Conservation (phyloP, 2,329 filamentous ascomycete species). For the Neoascochyta sp. region DNA sequence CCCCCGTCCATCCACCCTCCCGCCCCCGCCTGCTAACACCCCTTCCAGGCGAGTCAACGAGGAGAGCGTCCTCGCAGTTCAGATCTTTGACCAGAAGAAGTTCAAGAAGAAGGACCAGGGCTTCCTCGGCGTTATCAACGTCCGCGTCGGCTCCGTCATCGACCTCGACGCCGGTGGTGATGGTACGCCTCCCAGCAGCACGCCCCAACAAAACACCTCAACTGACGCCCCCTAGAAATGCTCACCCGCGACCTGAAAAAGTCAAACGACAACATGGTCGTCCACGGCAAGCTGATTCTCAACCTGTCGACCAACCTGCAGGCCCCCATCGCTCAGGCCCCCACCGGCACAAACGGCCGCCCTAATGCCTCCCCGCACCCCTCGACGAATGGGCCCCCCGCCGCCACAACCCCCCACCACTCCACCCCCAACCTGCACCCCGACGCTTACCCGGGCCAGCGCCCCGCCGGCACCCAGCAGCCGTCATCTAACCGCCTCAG, state of each 20-base stretch:
- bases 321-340: conserved; percentile 59
- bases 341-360: conserved; percentile 29
- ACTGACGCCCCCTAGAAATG: conserved; percentile 64
- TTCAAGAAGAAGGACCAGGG: conserved; percentile 99
- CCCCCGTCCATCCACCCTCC: conserved; percentile 2
- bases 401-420: conserved; percentile 39
- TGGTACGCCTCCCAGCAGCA: conserved; percentile 55
- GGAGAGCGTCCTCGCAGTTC: conserved; percentile 93
- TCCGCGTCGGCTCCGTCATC: conserved; percentile 90
- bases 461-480: conserved; percentile 22
- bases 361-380: conserved; percentile 40
- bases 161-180: conserved; percentile 86
- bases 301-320: conserved; percentile 90
- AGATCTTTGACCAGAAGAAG: conserved; percentile 99
- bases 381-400: conserved; percentile 38
- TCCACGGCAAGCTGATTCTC: conserved; percentile 95
- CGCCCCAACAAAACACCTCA: not conserved
- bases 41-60: conserved; percentile 74
- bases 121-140: conserved; percentile 95
- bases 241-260: conserved; percentile 96
- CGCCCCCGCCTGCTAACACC: conserved; percentile 24
- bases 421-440: conserved; percentile 39
- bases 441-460: conserved; percentile 36
- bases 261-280: conserved; percentile 94
- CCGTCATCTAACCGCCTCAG: conserved; percentile 26